Base-by-base conservation (phyloP, 1,284 basidiomycete genomes). In the Trichosporon asahii region DNA sequence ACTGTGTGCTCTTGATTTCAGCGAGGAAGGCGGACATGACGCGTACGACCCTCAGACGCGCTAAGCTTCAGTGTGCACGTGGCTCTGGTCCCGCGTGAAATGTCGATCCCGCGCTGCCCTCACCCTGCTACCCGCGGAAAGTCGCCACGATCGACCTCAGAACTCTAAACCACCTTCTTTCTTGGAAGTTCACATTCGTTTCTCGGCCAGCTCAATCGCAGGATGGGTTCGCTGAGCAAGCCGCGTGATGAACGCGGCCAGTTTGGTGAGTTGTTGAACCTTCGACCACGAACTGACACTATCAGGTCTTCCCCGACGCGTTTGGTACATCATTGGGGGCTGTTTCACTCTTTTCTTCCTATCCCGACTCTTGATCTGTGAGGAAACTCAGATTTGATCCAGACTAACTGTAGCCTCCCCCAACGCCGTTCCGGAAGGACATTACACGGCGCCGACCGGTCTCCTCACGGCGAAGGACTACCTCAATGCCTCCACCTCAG, bases 311-410 rank as follows among this genome's bases (percentile, higher is more conserved):
- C 73, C 78, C 12, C 74, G 76, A 40, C 88, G 91, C 70, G 89
- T 92, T 82, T 91, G 90, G 89, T 82, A 88, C 76, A 85, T 92
- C 75, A 75, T 93, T 68, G 77, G 85, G 35, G 82, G 87, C 69
- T 85, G 91, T 73, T 76, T 90, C 64, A 85, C 86, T 76, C 82
- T 94, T 73, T 75, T 92, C 72, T 79, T 86, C 60, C 84, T 92
- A 79, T 89, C 90, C 8, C 88, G 88, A 72, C 87, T 88, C 69
- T 82, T 90, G 49, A 84, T 89, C 40, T 85, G 79, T 79, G 49
- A 73, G 79, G n/a, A 27, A 15, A 8, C 25, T 55, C 14, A 25
- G 29, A 37, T 27, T 4, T 60, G 11, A 7, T 31, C 31, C 11
- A n/a, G 7, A 14, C 40, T 23, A 9, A 31, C 8, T 25, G 31